Percentiles rank a stretch among this genome's conserved stretches.
phyloP scores from a whole-genome alignment of 2,329 filamentous ascomycete species.

The Colletotrichum sp. region DNA sequence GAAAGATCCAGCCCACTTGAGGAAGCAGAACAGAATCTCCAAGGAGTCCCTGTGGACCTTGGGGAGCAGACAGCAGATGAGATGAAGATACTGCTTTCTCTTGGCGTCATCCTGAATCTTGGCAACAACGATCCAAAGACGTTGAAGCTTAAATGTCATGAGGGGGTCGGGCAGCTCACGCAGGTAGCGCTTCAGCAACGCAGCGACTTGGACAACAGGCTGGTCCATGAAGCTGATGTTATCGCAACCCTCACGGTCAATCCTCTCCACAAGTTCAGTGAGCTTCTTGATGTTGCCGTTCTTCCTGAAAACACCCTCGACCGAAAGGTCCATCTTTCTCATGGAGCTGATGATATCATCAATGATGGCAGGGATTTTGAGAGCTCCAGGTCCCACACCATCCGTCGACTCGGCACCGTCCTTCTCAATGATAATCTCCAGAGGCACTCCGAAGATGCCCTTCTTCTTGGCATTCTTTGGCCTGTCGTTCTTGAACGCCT shows the following conservation, averaged over 20 bases:
- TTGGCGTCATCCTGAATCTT: slow-evolving; percentile 84
- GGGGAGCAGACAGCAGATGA: slow-evolving; percentile 90
- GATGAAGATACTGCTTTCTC: slow-evolving; percentile 83
- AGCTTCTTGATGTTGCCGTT: slow-evolving; percentile 98
- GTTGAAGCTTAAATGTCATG: slow-evolving; percentile 93
- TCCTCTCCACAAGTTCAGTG: slow-evolving; percentile 82
- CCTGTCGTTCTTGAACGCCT: slow-evolving; percentile 90
- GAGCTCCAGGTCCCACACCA: slow-evolving; percentile 87
- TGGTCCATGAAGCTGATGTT: slow-evolving; percentile 86
- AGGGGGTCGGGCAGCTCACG: slow-evolving; percentile 93
- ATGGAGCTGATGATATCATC: slow-evolving; percentile 94
- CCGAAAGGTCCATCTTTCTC: slow-evolving; percentile 98
- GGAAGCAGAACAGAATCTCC: slow-evolving; percentile 93
- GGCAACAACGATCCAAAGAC: slow-evolving; percentile 87
- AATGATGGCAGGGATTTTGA: slow-evolving; percentile 92
- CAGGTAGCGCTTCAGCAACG: slow-evolving; percentile 92
- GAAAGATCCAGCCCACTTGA: slow-evolving; percentile 98
- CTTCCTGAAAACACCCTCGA: slow-evolving; percentile 98
- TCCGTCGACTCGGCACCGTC: slow-evolving; percentile 98
- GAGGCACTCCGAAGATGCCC: slow-evolving; percentile 87
- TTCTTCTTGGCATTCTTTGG: slow-evolving; percentile 84
- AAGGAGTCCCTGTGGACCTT: slow-evolving; percentile 93
- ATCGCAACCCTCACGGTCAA: slow-evolving; percentile 86
- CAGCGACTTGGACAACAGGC: slow-evolving; percentile 91
- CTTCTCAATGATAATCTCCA: slow-evolving; percentile 88